These are phyloP conservation scores for Chlorencoelia australis DNA, from an alignment of 2,329 filamentous ascomycete genomes.

Conservation along the genomic window DNA sequence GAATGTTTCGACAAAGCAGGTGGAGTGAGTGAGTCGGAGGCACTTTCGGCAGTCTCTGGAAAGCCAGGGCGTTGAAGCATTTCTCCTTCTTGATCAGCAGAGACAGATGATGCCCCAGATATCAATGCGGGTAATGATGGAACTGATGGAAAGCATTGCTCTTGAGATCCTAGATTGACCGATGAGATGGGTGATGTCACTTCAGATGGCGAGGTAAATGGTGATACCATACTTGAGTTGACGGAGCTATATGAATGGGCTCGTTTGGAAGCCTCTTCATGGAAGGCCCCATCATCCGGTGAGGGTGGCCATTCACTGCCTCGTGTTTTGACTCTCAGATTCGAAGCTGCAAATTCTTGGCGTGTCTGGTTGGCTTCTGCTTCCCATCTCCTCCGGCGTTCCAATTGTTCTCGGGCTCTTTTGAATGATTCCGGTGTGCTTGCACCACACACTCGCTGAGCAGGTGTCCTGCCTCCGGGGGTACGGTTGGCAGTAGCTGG, in stretches of 20 bases:
- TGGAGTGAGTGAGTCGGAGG: slow-evolving; percentile 23
- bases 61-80: slow-evolving; percentile 41
- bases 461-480: slow-evolving; percentile 30
- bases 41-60: slow-evolving; percentile 22
- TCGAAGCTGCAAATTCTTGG: slow-evolving; percentile 14
- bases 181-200: slow-evolving; percentile 31
- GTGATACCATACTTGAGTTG: slow-evolving; percentile 34
- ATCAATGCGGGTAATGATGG: slow-evolving; percentile 53
- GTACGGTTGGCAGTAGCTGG: slow-evolving; percentile 39
- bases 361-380: slow-evolving; percentile 28
- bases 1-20: slow-evolving; percentile 18
- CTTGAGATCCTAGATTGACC: slow-evolving; percentile 35
- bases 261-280: slow-evolving; percentile 15
- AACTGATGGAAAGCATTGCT: slow-evolving; percentile 43
- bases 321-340: slow-evolving; percentile 2
- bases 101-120: slow-evolving; percentile 54
- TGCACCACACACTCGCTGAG: slow-evolving; percentile 29
- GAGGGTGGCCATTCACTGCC: slow-evolving; percentile 31
- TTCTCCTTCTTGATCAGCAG: slow-evolving; percentile 51
- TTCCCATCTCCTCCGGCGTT: slow-evolving; percentile 26
- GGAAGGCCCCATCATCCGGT: slow-evolving; percentile 34
- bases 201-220: slow-evolving; percentile 7
- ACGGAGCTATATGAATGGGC: slow-evolving; percentile 24
- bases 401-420: slow-evolving; percentile 27
- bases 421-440: slow-evolving; percentile 33